Base-by-base conservation (phyloP, 164 flowering plant genomes). In the Piper betle region DNA sequence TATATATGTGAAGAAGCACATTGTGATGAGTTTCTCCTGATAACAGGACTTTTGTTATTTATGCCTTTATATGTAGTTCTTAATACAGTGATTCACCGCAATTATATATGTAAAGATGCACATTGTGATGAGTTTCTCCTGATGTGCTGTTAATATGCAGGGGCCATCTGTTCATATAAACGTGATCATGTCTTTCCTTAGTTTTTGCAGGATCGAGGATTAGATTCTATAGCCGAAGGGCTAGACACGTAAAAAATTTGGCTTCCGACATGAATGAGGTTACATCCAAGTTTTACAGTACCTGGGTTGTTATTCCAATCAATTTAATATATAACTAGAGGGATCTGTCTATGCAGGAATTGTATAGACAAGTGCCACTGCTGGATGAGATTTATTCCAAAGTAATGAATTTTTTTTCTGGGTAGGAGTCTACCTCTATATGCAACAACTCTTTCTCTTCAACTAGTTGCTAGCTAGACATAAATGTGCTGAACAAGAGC, bases 231-330 rank as follows among this genome's bases (percentile, higher is more conserved):
- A 59, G 68, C 97, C 52, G 95, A 93, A 73, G 97, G 99, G 54
- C 68, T 93, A 70, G 95, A 82, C 68, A 88, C 89, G 9, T 71
- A 69, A 93, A 90, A 71, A 85, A 90, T 64, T 85, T 93, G 97
- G 99, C 96, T n/a, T 72, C 68, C 71, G 96, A 86, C 74, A 57
- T 92, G 96, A 92, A 92, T 77, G 98, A 92, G 96, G 96, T 91
- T 67, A 57, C n/a, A n/a, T n/a, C n/a, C n/a, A n/a, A n/a, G n/a
- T n/a, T n/a, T n/a, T n/a, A n/a, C n/a, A n/a, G n/a, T n/a, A n/a
- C n/a, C n/a, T n/a, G n/a, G 74, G 40, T 62, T 13, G 41, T 53
- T 53, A 16, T 53, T 5, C 5, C 19, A 5, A 3, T 53, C 19
- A 15, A 53, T 53, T 53, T 1, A 16, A 4, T 53, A 12, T 53